Percentiles rank a stretch among this genome's conserved stretches.
These are phyloP conservation scores for Ophiosphaerella korrae DNA, from an alignment of 2,329 filamentous ascomycete genomes.

Conservation along the genomic window DNA sequence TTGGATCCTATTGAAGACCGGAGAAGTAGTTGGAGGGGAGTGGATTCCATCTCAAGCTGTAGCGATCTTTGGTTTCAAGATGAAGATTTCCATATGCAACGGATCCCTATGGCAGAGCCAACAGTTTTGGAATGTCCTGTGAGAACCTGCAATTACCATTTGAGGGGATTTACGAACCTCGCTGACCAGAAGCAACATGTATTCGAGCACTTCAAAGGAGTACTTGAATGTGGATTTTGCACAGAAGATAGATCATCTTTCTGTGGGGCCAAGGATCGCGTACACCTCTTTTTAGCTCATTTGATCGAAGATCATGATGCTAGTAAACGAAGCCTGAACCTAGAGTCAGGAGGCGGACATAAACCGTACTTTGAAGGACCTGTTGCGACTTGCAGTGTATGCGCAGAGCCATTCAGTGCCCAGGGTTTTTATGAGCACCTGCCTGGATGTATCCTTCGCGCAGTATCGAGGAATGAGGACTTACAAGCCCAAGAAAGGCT, in stretches of 20 bases:
- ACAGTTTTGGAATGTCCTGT: constrained; percentile 84
- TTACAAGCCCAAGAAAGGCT: not conserved
- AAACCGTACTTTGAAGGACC: constrained; percentile 55
- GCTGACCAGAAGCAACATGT: constrained; percentile 92
- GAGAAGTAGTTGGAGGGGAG: not conserved
- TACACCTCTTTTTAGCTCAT: constrained; percentile 89
- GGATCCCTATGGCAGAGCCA: constrained; percentile 52
- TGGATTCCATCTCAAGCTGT: not conserved
- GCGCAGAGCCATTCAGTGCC: constrained; percentile 80
- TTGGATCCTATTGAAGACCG: constrained; percentile 61
- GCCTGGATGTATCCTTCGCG: constrained; percentile 66
- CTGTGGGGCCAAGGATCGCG: constrained; percentile 88
- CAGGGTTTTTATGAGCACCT: constrained; percentile 96
- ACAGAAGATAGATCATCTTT: constrained; percentile 77
- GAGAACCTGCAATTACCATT: constrained; percentile 68
- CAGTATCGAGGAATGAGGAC: constrained; percentile 40
- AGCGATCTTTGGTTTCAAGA: constrained; percentile 16
- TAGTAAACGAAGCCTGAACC: constrained; percentile 71
- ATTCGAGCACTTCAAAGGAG: constrained; percentile 88
- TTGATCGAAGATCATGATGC: constrained; percentile 83
- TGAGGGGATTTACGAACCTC: constrained; percentile 85
- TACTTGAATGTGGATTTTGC: constrained; percentile 93
- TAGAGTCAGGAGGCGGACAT: constrained; percentile 45
- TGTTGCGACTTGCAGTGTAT: constrained; percentile 85
- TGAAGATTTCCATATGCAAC: constrained; percentile 28